Percentiles rank a stretch among this genome's conserved stretches.
These are phyloP conservation scores for Fraxinus anomala DNA, from an alignment of 257 asterid species.

Conservation along the genomic window DNA sequence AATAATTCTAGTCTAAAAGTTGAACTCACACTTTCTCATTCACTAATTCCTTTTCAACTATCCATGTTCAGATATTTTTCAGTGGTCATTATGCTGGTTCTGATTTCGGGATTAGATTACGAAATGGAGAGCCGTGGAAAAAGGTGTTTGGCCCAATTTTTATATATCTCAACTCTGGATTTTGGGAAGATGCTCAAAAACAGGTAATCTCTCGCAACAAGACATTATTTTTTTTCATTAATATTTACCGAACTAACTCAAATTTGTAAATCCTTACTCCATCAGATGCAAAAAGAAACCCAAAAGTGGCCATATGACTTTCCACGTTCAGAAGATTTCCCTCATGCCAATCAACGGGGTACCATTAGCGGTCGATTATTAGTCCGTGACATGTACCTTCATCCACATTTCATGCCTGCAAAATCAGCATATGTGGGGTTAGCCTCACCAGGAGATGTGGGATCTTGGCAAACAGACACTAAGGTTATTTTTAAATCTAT, in stretches of 20 bases:
- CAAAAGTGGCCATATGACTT: slow-evolving; percentile 82
- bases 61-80: slow-evolving; percentile 38
- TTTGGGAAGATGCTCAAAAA: slow-evolving; percentile 68
- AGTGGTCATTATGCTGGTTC: slow-evolving; percentile 63
- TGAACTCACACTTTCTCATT: not conserved
- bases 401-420: slow-evolving; percentile 33
- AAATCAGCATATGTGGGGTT: slow-evolving; percentile 64
- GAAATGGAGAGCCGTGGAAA: slow-evolving; percentile 59
- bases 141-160: slow-evolving; percentile 70
- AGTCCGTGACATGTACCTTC: slow-evolving; percentile 52
- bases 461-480: slow-evolving; percentile 74
- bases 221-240: too few species aligned
- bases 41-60: not conserved
- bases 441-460: slow-evolving; percentile 63
- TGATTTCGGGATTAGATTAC: slow-evolving; percentile 35
- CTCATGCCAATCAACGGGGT: slow-evolving; percentile 53
- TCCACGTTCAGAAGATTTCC: slow-evolving; percentile 55
- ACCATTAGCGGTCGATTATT: slow-evolving; percentile 57
- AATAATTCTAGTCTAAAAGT: too few species aligned
- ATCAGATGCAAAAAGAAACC: slow-evolving; percentile 49
- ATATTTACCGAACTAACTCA: not conserved
- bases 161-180: slow-evolving; percentile 58
- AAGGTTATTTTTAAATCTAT: slow-evolving; percentile 38
- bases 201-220: slow-evolving; percentile 39
- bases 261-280: not conserved